Conservation (phyloP, 2,329 filamentous ascomycete genomes). For the Epicoccum nigrum region DNA sequence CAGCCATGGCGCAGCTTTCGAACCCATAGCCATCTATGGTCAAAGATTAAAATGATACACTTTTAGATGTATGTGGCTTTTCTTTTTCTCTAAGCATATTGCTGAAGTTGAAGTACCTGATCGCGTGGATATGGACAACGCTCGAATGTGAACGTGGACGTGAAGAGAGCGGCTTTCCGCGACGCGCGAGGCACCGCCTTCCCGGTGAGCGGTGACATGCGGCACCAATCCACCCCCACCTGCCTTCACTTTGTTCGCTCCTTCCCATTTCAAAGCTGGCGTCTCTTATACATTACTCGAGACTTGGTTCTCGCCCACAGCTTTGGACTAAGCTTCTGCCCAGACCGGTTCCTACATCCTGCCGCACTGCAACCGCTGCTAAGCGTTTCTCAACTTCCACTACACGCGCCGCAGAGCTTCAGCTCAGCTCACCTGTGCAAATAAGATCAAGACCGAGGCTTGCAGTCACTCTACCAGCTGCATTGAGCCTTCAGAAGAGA, state of each 20-base stretch:
- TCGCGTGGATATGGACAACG: not conserved
- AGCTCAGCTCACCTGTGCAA: conserved; percentile 24
- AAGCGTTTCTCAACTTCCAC: conserved; percentile 26
- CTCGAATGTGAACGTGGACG: too few relatives aligned
- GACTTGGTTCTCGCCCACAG: conserved; percentile 44
- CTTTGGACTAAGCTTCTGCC: conserved; percentile 30
- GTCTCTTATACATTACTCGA: conserved; percentile 36
- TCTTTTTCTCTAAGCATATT: too few relatives aligned
- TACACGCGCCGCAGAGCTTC: conserved; percentile 27
- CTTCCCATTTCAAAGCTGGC: conserved; percentile 39
- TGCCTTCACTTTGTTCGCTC: conserved; percentile 10
- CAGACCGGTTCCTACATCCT: conserved; percentile 19
- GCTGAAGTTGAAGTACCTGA: too few relatives aligned
- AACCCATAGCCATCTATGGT: not conserved
- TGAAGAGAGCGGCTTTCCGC: conserved; percentile 12
- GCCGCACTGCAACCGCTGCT: conserved; percentile 15
- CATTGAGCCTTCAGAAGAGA: conserved; percentile 30
- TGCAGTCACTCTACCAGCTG: conserved; percentile 17
- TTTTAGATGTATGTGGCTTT: not conserved
- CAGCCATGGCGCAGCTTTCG: not conserved
- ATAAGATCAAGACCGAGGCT: conserved; percentile 23
- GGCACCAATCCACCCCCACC: conserved; percentile 11
- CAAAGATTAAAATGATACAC: not conserved
- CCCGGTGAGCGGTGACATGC: conserved; percentile 10
- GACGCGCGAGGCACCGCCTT: conserved; percentile 11